These are phyloP conservation scores for Teunomyces cretensis DNA, from an alignment of 805 yeast genomes.

Conservation along the genomic window DNA sequence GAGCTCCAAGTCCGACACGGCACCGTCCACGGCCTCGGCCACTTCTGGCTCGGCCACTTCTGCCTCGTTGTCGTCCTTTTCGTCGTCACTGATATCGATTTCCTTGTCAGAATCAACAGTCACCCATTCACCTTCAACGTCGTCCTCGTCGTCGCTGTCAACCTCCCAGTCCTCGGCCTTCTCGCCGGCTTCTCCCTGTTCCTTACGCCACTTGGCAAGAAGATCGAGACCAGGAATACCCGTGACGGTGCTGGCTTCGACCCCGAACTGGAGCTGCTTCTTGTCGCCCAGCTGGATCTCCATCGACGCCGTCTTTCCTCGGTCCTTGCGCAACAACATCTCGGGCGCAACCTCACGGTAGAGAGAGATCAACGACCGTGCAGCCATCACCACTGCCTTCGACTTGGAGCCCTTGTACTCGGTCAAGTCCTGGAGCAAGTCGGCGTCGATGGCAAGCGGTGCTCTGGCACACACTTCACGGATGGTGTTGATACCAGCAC, in stretches of 20 bases:
- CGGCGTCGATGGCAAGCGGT: constrained; percentile 88
- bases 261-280: constrained; percentile 63
- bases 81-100: constrained; percentile 52
- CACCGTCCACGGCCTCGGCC: constrained; percentile 20
- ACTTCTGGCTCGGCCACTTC: constrained; percentile 37
- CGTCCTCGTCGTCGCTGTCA: constrained; percentile 48
- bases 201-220: constrained; percentile 79
- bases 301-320: constrained; percentile 91
- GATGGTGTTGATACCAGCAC: constrained; percentile 95
- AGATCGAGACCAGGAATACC: constrained; percentile 91
- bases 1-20: constrained; percentile 27
- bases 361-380: constrained; percentile 78
- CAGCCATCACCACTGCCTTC: constrained; percentile 93
- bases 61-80: constrained; percentile 46
- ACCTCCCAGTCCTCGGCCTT: constrained; percentile 51
- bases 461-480: constrained; percentile 92
- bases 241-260: constrained; percentile 58
- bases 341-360: constrained; percentile 97
- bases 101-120: constrained; percentile 81
- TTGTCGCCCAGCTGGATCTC: constrained; percentile 61
- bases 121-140: constrained; percentile 91
- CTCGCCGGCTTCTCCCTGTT: constrained; percentile 54
- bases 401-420: constrained; percentile 92
- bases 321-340: constrained; percentile 83
- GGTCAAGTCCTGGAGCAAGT: constrained; percentile 82